A percentile compares a stretch with the other conserved stretches of the same genome.
phyloP scores from a whole-genome alignment of 306 rosid species.

The Trifolium repens region DNA sequence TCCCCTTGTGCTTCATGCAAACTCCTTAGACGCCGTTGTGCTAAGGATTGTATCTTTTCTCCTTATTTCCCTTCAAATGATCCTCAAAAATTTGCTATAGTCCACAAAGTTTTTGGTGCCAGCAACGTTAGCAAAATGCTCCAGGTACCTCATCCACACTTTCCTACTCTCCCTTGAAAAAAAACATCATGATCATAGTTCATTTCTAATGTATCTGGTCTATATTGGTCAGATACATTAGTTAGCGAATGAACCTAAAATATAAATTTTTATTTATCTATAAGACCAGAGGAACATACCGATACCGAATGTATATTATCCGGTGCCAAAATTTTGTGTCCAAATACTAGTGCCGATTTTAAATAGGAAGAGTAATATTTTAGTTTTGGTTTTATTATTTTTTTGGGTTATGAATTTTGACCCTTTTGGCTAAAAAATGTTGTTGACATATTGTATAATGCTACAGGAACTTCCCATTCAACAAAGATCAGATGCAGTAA shows the following conservation, averaged over 20 bases:
- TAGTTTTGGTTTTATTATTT: neutral
- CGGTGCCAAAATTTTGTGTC: no score
- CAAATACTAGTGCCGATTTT: no score
- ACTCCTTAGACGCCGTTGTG: slow-evolving; percentile 85
- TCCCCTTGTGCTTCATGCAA: slow-evolving; percentile 99
- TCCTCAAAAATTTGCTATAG: slow-evolving; percentile 86
- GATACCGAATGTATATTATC: no score
- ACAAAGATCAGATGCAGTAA: slow-evolving; percentile 88
- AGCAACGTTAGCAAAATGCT: slow-evolving; percentile 95
- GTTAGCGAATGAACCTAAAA: no score
- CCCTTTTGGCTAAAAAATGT: neutral
- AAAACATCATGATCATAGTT: no score
- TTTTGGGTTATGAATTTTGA: neutral
- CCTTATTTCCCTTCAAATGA: slow-evolving; percentile 91
- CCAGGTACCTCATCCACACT: slow-evolving; percentile 55
- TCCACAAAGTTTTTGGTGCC: slow-evolving; percentile 96
- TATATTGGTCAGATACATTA: no score
- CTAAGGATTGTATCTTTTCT: slow-evolving; percentile 81
- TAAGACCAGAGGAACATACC: no score
- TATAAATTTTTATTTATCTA: no score
- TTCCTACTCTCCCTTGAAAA: no score
- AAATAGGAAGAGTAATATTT: neutral
- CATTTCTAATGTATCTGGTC: no score
- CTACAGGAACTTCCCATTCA: slow-evolving; percentile 72
- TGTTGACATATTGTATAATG: neutral